Conservation (phyloP, 306 rosid species). For the Quercus glauca region DNA sequence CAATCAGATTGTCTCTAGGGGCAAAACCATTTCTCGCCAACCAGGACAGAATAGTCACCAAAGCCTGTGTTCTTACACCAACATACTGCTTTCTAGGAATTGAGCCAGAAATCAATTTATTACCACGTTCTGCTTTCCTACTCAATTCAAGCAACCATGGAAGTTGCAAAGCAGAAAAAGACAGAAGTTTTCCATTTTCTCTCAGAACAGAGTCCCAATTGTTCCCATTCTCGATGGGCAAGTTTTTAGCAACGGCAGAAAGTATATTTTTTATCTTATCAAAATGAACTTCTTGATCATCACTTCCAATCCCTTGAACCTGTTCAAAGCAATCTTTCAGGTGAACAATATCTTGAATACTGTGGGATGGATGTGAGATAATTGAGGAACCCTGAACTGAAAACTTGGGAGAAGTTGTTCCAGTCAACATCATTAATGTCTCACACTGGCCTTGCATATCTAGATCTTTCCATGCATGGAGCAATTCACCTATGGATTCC, state of each 20-base stretch:
- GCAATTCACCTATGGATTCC: slow-evolving; percentile 90
- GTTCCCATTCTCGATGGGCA: slow-evolving; percentile 59
- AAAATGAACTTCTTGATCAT: slow-evolving; percentile 59
- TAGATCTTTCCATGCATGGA: slow-evolving; percentile 90
- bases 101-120: slow-evolving; percentile 26
- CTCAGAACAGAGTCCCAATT: slow-evolving; percentile 63
- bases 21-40: slow-evolving; percentile 85
- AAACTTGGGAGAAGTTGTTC: slow-evolving; percentile 49
- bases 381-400: slow-evolving; percentile 55
- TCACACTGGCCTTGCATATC: slow-evolving; percentile 96
- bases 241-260: slow-evolving; percentile 66
- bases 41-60: slow-evolving; percentile 84
- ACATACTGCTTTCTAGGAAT: slow-evolving; percentile 54
- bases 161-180: slow-evolving; percentile 80
- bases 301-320: slow-evolving; percentile 31
- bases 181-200: slow-evolving; percentile 76
- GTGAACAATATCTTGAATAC: slow-evolving; percentile 43
- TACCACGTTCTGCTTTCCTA: slow-evolving; percentile 42
- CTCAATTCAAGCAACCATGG: slow-evolving; percentile 92
- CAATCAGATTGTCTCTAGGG: slow-evolving; percentile 71
- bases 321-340: slow-evolving; percentile 39
- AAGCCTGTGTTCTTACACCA: slow-evolving; percentile 63
- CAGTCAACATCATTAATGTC: slow-evolving; percentile 53
- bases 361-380: slow-evolving; percentile 38
- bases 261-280: slow-evolving; percentile 44